These are phyloP conservation scores for Fusarium nodosum DNA, from an alignment of 2,329 filamentous ascomycete species.

Conservation along the genomic window DNA sequence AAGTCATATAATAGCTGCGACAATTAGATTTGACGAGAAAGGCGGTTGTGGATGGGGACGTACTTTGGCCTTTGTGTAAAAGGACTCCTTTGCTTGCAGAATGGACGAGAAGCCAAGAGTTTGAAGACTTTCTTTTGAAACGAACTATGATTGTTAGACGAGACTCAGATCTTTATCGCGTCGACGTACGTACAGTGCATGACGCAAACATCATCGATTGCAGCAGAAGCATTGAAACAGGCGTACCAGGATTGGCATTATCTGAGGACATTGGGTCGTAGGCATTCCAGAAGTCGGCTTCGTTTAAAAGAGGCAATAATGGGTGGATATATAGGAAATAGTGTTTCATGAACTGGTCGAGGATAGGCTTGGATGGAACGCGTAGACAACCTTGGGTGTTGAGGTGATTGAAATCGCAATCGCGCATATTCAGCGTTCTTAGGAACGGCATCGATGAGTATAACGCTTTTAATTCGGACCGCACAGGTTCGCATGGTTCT, in stretches of 20 bases:
- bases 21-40: not conserved
- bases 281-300: conserved; percentile 36
- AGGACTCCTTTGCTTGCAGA: conserved; percentile 36
- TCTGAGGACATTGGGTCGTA: conserved; percentile 23
- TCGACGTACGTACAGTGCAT: conserved; percentile 37
- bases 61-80: conserved; percentile 46
- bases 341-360: conserved; percentile 40
- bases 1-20: conserved; percentile 39
- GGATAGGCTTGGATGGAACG: conserved; percentile 37
- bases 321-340: conserved; percentile 45
- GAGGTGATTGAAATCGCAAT: conserved; percentile 33
- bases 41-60: fast-evolving
- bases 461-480: conserved; percentile 37
- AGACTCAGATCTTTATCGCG: too few relatives aligned
- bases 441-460: conserved; percentile 42
- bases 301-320: conserved; percentile 33
- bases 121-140: conserved; percentile 29
- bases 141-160: conserved; percentile 29
- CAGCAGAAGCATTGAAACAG: conserved; percentile 33
- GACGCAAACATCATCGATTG: conserved; percentile 44
- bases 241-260: conserved; percentile 10
- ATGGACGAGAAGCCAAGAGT: conserved; percentile 36
- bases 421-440: conserved; percentile 31
- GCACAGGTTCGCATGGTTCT: conserved; percentile 16
- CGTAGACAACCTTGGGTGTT: conserved; percentile 37